Percentiles rank a stretch among this genome's conserved stretches.
phyloP scores from a whole-genome alignment of 495 filamentous ascomycete genomes.

The Aspergillus steynii region DNA sequence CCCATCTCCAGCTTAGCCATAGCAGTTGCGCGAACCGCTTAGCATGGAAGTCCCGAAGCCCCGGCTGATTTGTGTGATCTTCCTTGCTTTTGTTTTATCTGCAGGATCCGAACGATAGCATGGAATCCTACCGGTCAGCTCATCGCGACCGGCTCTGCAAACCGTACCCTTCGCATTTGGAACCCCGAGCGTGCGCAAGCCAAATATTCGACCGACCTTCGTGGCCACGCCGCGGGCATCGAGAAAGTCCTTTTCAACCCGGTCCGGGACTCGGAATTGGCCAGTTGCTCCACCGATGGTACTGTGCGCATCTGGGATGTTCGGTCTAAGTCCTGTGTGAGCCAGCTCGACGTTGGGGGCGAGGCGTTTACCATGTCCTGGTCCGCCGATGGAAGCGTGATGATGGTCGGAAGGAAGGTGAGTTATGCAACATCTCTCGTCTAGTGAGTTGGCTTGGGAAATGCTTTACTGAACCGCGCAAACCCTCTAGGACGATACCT shows the following conservation, averaged over 20 bases:
- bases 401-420: constrained; percentile 87
- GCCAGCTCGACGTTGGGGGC: constrained; percentile 77
- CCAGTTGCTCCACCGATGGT: constrained; percentile 81
- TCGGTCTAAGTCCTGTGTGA: constrained; percentile 73
- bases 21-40: background rate
- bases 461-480: background rate
- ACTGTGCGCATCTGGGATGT: constrained; percentile 94
- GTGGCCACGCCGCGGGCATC: constrained; percentile 72
- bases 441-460: background rate
- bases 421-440: constrained; percentile 4
- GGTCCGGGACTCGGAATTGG: constrained; percentile 81
- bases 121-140: constrained; percentile 89
- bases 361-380: constrained; percentile 83
- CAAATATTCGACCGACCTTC: constrained; percentile 81
- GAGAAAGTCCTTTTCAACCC: constrained; percentile 93
- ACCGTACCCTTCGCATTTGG: constrained; percentile 85
- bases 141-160: constrained; percentile 81
- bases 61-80: constrained; percentile 17
- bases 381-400: constrained; percentile 79
- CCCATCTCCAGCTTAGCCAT: background rate
- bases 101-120: constrained; percentile 68
- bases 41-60: background rate
- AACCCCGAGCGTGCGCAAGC: constrained; percentile 83
- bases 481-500: constrained; percentile 60
- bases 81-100: background rate